Percentiles rank a stretch among this genome's conserved stretches.
phyloP scores from a whole-genome alignment of 192 early-diverging fungal species.

The Spizellomyces punctatus region DNA sequence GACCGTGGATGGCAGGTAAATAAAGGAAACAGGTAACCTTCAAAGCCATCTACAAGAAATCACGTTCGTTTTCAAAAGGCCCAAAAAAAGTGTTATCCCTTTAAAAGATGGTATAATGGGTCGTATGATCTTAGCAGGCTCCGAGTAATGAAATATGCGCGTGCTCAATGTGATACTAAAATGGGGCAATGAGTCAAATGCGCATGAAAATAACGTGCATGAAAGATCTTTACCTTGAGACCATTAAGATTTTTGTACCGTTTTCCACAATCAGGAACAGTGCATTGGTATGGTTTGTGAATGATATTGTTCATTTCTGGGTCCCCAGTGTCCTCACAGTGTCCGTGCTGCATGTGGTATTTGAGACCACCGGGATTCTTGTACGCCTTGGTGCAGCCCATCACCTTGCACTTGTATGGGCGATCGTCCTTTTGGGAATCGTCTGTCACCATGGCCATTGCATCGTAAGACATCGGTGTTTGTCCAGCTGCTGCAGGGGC shows the following conservation, averaged over 20 bases:
- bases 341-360: slow-evolving; percentile 96
- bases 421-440: slow-evolving; percentile 65
- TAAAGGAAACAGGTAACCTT: too few species aligned
- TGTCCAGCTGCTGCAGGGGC: background rate
- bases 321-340: slow-evolving; percentile 72
- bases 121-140: slow-evolving; percentile 2
- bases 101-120: too few species aligned
- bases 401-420: slow-evolving; percentile 85
- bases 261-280: slow-evolving; percentile 91
- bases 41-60: too few species aligned
- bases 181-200: background rate
- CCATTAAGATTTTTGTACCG: slow-evolving; percentile 99
- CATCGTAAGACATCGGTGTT: slow-evolving; percentile 33
- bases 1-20: too few species aligned
- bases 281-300: slow-evolving; percentile 66
- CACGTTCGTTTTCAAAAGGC: too few species aligned
- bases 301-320: slow-evolving; percentile 64
- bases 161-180: slow-evolving; percentile 57
- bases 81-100: too few species aligned
- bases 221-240: slow-evolving; percentile 67
- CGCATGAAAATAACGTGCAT: background rate
- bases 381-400: slow-evolving; percentile 92
- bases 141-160: slow-evolving; percentile 45
- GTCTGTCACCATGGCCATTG: slow-evolving; percentile 44
- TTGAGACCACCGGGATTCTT: slow-evolving; percentile 99